Conservation (phyloP, 306 rosid species). For the Rosa persica region DNA sequence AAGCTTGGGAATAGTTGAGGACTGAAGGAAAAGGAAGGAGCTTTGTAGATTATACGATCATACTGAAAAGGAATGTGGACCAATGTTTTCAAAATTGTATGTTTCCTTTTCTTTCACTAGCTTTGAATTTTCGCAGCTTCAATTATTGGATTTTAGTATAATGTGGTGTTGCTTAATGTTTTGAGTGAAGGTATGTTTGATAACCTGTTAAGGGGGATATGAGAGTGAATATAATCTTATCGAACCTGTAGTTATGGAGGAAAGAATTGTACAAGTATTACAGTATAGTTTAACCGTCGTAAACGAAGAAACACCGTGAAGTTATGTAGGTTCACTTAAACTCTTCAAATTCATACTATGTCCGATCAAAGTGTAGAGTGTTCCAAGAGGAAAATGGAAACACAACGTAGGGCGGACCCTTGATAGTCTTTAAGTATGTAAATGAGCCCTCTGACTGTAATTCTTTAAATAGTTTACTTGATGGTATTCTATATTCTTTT, state of each 20-base stretch:
- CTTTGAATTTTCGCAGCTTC: neutral
- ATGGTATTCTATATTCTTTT: neutral
- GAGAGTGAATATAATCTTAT: neutral
- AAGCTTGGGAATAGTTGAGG: constrained; percentile 12
- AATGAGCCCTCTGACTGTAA: neutral
- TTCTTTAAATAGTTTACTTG: neutral
- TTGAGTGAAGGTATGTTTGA: constrained; percentile 2
- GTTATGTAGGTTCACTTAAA: too few species aligned
- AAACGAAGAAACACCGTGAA: neutral
- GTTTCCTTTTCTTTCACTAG: constrained; percentile 2
- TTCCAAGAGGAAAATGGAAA: neutral
- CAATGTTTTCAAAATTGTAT: constrained; percentile 53
- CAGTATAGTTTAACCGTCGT: neutral
- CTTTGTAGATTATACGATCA: constrained; percentile 1
- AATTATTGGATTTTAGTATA: neutral
- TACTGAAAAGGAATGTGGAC: constrained; percentile 49
- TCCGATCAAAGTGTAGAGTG: too few species aligned
- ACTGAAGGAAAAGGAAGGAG: neutral
- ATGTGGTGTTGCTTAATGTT: neutral
- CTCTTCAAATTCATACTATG: too few species aligned
- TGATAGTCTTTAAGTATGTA: neutral
- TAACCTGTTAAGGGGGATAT: neutral
- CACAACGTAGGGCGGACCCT: neutral
- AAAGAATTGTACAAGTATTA: neutral
- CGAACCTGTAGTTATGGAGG: neutral